Evolutionary conservation across 179 eudicot species (phyloP), one percentile per base, ranked within the genome.

Genomic region (Beta macrorhiza): DNA sequence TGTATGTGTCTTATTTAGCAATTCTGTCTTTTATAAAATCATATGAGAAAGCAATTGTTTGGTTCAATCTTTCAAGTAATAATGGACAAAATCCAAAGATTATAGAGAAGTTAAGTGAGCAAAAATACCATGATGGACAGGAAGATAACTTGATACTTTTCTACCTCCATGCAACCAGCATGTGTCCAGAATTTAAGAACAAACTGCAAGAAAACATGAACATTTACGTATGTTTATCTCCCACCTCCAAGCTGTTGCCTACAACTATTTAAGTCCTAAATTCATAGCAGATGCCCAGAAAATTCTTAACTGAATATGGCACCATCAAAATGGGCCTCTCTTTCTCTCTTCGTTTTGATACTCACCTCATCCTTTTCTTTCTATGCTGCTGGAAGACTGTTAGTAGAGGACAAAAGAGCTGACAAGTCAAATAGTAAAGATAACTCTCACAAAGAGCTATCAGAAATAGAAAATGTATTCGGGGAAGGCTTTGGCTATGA

Each of bases 191-290:
- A 29, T 75, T 75, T 47, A 79, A 32, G 77, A 72, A 79, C 61
- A 17, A 83, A 82, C 80, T 75, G 69, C 19, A 44, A 59, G 76
- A 37, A 70, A 6, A 75, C 72, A 69, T 49, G 57, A 52, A 56
- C 67, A 76, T 55, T 44, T 37, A 70, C 82, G 59, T 58, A 53
- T 15, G n/a, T 45, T 72, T 55, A 62, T 70, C 77, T 51, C 22
- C 22, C 4, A 17, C 70, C 63, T 64, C 15, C 9, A n/a, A 58
- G 45, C 37, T 57, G 20, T 14, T 29, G 7, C 11, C 42, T 57
- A 61, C 83, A 72, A 62, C 74, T 80, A 84, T 80, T 71, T 80
- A 83, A 76, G 74, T 59, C 71, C 81, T 70, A 55, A 16, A 55
- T 29, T 29, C 32, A 57, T 55, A 29, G 58, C 51, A 44, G 32